A percentile compares a stretch with the other conserved stretches of the same genome.
phyloP scores from a whole-genome alignment of 257 asterid genomes.

The Ilex asprella region DNA sequence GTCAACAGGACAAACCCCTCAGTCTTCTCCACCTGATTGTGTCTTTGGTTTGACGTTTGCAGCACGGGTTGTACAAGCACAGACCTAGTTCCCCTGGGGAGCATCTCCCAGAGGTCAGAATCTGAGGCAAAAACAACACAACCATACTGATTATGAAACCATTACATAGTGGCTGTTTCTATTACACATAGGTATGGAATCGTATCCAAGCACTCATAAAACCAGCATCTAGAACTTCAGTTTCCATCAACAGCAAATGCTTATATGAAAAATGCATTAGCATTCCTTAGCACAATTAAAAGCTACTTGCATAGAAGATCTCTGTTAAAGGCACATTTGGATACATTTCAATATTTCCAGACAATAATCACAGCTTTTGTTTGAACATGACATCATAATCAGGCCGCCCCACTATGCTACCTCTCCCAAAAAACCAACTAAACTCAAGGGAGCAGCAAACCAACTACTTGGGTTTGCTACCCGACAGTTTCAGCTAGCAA shows the following conservation, averaged over 20 bases:
- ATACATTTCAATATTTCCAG: neutral
- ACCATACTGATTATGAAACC: neutral
- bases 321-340: neutral
- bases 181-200: neutral
- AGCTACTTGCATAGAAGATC: too few species aligned
- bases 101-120: constrained; percentile 53
- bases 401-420: too few species aligned
- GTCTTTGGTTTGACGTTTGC: constrained; percentile 18
- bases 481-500: too few species aligned
- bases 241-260: neutral
- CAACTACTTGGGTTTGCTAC: too few species aligned
- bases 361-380: too few species aligned
- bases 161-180: neutral
- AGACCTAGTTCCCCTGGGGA: constrained; percentile 64
- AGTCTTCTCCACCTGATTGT: constrained; percentile 24
- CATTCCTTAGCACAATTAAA: neutral
- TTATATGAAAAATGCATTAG: neutral
- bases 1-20: constrained; percentile 71
- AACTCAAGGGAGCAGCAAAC: too few species aligned
- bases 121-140: constrained; percentile 16
- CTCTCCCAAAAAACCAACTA: too few species aligned
- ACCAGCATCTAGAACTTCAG: neutral
- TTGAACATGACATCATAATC: too few species aligned
- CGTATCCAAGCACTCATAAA: neutral
- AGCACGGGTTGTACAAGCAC: constrained; percentile 66